These are phyloP conservation scores for Cercophora scortea DNA, from an alignment of 495 filamentous ascomycete species.

Conservation along the genomic window DNA sequence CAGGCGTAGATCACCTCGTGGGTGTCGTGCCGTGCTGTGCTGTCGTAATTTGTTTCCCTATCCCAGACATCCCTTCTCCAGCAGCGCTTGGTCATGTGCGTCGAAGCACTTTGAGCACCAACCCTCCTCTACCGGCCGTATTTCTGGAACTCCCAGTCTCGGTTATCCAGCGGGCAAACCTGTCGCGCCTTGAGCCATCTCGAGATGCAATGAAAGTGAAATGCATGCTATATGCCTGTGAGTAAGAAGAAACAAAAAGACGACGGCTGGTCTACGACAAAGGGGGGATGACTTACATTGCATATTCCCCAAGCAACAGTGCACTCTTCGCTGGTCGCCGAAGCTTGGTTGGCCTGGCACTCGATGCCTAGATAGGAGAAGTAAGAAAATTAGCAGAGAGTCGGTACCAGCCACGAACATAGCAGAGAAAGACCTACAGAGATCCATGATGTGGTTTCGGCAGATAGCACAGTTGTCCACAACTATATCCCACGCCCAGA, in stretches of 20 bases:
- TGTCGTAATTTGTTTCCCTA: too few species aligned
- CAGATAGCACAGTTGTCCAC: constrained; percentile 99
- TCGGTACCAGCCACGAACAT: constrained; percentile 1
- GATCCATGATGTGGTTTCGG: constrained; percentile 99
- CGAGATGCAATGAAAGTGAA: constrained; percentile 99
- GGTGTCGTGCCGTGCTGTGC: too few species aligned
- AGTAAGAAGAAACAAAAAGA: constrained; percentile 3
- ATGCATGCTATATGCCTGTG: constrained; percentile 66
- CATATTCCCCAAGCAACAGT: constrained; percentile 99
- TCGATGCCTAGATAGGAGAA: constrained; percentile 64
- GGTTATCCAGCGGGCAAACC: constrained; percentile 95
- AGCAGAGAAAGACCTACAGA: constrained; percentile 53
- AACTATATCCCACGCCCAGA: constrained; percentile 99
- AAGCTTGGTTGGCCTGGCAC: constrained; percentile 99
- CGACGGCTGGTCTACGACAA: neutral
- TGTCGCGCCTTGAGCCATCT: constrained; percentile 99
- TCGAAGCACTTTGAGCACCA: neutral
- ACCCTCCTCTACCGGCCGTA: constrained; percentile 57
- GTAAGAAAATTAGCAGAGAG: neutral
- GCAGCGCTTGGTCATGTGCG: too few species aligned
- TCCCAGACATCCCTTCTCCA: too few species aligned
- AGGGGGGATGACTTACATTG: constrained; percentile 53
- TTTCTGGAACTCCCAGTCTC: constrained; percentile 99
- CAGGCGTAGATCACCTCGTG: too few species aligned
- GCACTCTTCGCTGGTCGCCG: constrained; percentile 93